Evolutionary conservation across 129 eudicot genomes (phyloP), one percentile per base, ranked within the genome.

Genomic region (Calendula officinalis): DNA sequence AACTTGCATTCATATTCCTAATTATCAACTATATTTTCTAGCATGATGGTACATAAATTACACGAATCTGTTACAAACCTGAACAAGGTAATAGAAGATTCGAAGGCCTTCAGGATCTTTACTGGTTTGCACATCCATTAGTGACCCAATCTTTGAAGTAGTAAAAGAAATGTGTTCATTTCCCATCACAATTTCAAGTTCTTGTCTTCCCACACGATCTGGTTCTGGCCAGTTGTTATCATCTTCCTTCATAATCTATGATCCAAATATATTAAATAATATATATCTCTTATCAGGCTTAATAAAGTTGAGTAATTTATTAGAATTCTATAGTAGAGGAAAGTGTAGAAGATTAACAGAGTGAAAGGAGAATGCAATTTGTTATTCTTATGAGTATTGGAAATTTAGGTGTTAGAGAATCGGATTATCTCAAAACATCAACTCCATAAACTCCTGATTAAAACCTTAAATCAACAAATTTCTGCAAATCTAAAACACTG

Each of bases 221-320:
- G 97, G 99, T 76, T 94, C 97, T 42, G 99, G 99, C 99, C 99
- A 94, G 78, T 82, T 89, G 73, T 81, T 88, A 69, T 94, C 99
- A 76, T 94, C 99, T 86, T 94, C 99, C 86, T 89, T 94, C 99
- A 94, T 86, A 59, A 94, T 94, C 99, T 94, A 77, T 13, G 4
- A 34, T 27, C 27, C 4, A 75, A 45, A 53, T 11, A 63, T n/a
- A 41, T 14, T 6, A 16, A 12, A 45, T 16, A 47, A n/a, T 40
- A 50, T 41, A 8, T 9, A 43, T 50, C 6, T 44, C 27, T 32
- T 39, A 8, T 43, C 35, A 51, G 55, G 11, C 22, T 51, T 12
- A 15, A 61, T 1, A 41, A 33, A 61, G 8, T 12, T 7, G 8
- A 22, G 44, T 42, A 30, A 7, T 36, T 42, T 34, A 37, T 8